Evolutionary conservation across 202 grass and related monocot genomes (phyloP), one percentile per base, ranked within the genome.

Genomic region (Carex arenaria): DNA sequence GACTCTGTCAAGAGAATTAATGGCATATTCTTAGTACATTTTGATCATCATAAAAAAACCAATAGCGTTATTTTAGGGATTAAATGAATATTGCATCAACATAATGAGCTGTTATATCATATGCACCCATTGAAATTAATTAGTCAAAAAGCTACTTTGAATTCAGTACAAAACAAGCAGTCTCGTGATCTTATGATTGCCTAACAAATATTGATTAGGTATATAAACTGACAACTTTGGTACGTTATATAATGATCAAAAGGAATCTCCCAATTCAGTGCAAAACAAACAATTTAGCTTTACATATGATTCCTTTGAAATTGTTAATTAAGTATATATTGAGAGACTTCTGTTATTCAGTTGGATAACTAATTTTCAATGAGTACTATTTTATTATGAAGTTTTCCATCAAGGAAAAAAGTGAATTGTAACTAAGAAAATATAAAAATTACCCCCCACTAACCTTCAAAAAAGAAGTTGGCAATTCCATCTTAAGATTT

Each of bases 151-250:
- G 18, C 62, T 61, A 9, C 56, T 64, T 38, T 13, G 17, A 31
- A 52, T 82, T 68, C 4, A 31, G 36, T 82, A 61, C 42, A 82
- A 53, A 52, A 65, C 60, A 81, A 43, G 23, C 18, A 65, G 10
- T 60, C 13, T 76, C 72, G n/a, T n/a, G n/a, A 43, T 81, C 23
- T 36, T 64, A 81, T 81, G 62, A 64, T 64, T 66, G 38, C 5
- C 22, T 20, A 64, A 66, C 36, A 66, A 43, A 49, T 66, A 47
- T 14, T 64, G 2, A 53, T 65, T 66, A 49, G 61, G 79, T 52
- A 47, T 30, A 54, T 54, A 53, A 66, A 67, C 56, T 81, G 60
- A 31, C 34, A 65, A 81, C 59, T 81, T 81, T 66, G 32, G 36
- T 51, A 66, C 3, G 6, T 45, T 43, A 43, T 43, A 43, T 43